Percentiles rank a stretch among this genome's conserved stretches.
These are phyloP conservation scores for Rhodofomes roseus DNA, from an alignment of 1,284 basidiomycete genomes.

Conservation along the genomic window DNA sequence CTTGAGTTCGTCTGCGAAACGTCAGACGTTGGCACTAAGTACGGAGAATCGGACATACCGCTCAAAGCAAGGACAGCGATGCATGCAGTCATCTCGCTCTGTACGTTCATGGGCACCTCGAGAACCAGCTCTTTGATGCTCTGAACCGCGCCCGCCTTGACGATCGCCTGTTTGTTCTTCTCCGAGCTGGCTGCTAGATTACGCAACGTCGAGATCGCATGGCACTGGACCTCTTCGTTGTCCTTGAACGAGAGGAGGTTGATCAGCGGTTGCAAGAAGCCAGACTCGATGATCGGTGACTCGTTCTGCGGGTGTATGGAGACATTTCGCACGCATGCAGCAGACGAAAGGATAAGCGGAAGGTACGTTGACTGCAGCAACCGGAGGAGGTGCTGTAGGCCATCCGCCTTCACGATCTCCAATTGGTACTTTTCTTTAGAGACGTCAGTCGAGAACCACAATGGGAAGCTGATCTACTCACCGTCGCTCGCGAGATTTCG, in stretches of 20 bases:
- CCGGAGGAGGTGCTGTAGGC: slow-evolving; percentile 88
- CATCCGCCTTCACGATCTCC: slow-evolving; percentile 97
- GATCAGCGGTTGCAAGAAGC: slow-evolving; percentile 95
- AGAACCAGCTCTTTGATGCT: slow-evolving; percentile 97
- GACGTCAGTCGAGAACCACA: slow-evolving; percentile 2
- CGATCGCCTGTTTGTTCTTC: slow-evolving; percentile 98
- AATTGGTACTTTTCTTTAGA: slow-evolving; percentile 95
- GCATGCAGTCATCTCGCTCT: slow-evolving; percentile 99
- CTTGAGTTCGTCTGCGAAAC: slow-evolving; percentile 81
- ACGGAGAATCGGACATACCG: slow-evolving; percentile 47
- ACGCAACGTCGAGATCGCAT: slow-evolving; percentile 97
- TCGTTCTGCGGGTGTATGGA: slow-evolving; percentile 99
- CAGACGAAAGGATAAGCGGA: slow-evolving; percentile 97
- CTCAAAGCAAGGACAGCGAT: slow-evolving; percentile 93
- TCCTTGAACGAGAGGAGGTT: slow-evolving; percentile 97
- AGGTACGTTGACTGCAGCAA: slow-evolving; percentile 97
- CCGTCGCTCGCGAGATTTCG: slow-evolving; percentile 97
- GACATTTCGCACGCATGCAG: slow-evolving; percentile 98
- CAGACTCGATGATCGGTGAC: slow-evolving; percentile 98
- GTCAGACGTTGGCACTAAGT: background rate
- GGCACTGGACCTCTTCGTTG: slow-evolving; percentile 99
- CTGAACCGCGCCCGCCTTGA: slow-evolving; percentile 97
- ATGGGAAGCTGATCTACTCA: slow-evolving; percentile 32
- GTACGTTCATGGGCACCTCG: slow-evolving; percentile 93
- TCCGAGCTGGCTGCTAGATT: slow-evolving; percentile 97